phyloP scores from a whole-genome alignment of 345 rosid species.

The Hypericum perforatum region DNA sequence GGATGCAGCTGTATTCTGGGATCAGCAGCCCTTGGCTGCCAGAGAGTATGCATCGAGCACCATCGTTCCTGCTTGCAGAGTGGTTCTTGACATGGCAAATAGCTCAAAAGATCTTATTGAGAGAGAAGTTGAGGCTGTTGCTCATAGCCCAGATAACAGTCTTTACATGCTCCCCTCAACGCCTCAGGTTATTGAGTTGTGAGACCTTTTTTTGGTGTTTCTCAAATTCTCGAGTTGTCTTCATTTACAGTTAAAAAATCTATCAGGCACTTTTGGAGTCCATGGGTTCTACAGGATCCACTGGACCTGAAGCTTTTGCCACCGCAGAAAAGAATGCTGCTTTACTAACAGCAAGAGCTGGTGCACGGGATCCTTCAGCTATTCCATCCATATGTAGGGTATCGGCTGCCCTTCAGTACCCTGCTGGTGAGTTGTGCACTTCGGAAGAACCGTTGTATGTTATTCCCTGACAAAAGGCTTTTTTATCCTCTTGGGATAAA shows the following conservation, averaged over 20 bases:
- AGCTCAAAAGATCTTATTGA: slow-evolving; percentile 69
- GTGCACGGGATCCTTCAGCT: slow-evolving; percentile 97
- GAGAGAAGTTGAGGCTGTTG: slow-evolving; percentile 77
- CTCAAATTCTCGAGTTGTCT: too few relatives aligned
- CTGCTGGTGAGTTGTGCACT: slow-evolving; percentile 49
- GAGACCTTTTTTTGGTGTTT: background rate
- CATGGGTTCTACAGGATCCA: slow-evolving; percentile 79
- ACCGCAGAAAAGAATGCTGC: slow-evolving; percentile 91
- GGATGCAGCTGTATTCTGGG: slow-evolving; percentile 86
- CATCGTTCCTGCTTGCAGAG: slow-evolving; percentile 67
- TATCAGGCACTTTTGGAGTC: slow-evolving; percentile 88
- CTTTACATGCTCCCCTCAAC: slow-evolving; percentile 91
- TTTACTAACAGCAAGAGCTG: slow-evolving; percentile 92
- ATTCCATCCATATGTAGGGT: slow-evolving; percentile 94
- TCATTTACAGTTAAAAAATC: background rate
- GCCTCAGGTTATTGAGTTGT: slow-evolving; percentile 51
- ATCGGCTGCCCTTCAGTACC: slow-evolving; percentile 92
- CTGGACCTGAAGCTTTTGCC: slow-evolving; percentile 83
- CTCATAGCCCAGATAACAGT: slow-evolving; percentile 71
- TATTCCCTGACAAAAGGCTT: too few relatives aligned
- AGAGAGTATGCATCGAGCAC: slow-evolving; percentile 80
- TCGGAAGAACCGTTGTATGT: too few relatives aligned
- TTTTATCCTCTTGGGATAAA: too few relatives aligned
- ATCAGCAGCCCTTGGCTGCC: slow-evolving; percentile 78
- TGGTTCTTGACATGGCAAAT: slow-evolving; percentile 63